A percentile compares a stretch with the other conserved stretches of the same genome.
phyloP scores from a whole-genome alignment of 2,329 filamentous ascomycete species.

The Arthrobotrys iridis region DNA sequence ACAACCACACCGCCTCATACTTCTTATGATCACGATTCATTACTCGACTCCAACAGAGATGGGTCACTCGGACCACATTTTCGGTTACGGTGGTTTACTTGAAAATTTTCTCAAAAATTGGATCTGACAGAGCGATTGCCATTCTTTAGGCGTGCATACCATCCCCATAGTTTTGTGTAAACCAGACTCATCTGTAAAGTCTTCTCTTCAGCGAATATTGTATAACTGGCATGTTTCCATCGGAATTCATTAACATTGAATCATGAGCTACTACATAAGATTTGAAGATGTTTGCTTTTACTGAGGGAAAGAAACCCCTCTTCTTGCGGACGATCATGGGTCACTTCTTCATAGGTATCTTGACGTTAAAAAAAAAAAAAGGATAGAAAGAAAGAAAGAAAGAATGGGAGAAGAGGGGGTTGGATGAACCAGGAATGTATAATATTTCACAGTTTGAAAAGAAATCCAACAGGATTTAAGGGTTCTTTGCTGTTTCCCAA shows the following conservation, averaged over 20 bases:
- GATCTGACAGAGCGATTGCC: too few species aligned
- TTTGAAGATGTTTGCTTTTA: neutral
- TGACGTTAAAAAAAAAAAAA: neutral
- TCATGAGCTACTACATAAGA: neutral
- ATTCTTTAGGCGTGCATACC: too few species aligned
- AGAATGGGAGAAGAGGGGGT: neutral
- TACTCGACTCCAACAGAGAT: neutral
- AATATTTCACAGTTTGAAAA: slow-evolving; percentile 31
- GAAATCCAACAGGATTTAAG: neutral
- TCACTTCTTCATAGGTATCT: neutral
- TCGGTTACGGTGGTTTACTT: too few species aligned
- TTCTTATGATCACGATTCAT: too few species aligned
- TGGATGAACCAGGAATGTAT: neutral
- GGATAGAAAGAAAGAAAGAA: neutral
- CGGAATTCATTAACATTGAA: slow-evolving; percentile 1
- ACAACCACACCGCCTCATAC: too few species aligned
- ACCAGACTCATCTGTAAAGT: too few species aligned
- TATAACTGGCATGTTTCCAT: neutral
- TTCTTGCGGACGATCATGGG: neutral
- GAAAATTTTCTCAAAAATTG: too few species aligned
- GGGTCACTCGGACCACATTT: neutral
- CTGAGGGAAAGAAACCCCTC: neutral
- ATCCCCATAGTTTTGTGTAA: too few species aligned
- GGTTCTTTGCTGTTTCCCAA: slow-evolving; percentile 7
- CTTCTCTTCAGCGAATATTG: too few species aligned